Percentiles rank a stretch among this genome's conserved stretches.
Evolutionary conservation across 169 alveolate genomes (phyloP).

Genomic region (Eimeria acervulina): DNA sequence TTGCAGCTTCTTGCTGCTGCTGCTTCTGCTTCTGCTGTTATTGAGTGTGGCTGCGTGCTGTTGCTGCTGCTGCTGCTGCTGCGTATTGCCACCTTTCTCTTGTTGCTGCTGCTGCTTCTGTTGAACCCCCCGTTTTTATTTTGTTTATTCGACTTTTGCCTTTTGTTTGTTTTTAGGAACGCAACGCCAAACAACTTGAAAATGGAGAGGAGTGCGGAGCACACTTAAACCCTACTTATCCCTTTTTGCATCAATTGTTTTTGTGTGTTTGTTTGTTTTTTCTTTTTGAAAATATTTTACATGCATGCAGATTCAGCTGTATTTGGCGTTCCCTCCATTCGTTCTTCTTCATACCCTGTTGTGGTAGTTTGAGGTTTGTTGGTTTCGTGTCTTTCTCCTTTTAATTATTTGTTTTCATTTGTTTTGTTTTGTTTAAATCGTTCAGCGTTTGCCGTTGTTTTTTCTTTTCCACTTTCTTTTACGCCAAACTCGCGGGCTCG

Average conservation of each 20-base stretch:
- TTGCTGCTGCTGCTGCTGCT: constrained; percentile 44
- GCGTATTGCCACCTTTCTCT: neutral
- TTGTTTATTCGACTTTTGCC: too few species aligned
- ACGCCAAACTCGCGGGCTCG: constrained; percentile 87
- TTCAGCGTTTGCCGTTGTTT: constrained; percentile 84
- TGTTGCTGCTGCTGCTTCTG: neutral
- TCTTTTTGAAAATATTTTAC: neutral
- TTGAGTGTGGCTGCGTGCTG: neutral
- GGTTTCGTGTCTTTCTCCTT: too few species aligned
- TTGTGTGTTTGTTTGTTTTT: neutral
- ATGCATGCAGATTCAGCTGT: neutral
- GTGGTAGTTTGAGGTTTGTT: too few species aligned
- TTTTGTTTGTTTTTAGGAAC: neutral
- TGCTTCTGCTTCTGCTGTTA: too few species aligned
- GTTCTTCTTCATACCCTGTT: too few species aligned
- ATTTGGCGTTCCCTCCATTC: too few species aligned
- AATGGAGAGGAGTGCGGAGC: constrained; percentile 9
- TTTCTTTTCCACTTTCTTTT: constrained; percentile 93
- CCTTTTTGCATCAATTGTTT: neutral
- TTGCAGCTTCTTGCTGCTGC: too few species aligned
- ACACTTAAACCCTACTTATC: neutral
- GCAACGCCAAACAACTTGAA: constrained; percentile 26
- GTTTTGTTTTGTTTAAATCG: neutral
- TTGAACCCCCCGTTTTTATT: neutral
- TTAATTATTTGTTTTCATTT: neutral